Evolutionary conservation across 2,329 filamentous ascomycete genomes (phyloP).

Genomic region (Emydomyces testavorans): DNA sequence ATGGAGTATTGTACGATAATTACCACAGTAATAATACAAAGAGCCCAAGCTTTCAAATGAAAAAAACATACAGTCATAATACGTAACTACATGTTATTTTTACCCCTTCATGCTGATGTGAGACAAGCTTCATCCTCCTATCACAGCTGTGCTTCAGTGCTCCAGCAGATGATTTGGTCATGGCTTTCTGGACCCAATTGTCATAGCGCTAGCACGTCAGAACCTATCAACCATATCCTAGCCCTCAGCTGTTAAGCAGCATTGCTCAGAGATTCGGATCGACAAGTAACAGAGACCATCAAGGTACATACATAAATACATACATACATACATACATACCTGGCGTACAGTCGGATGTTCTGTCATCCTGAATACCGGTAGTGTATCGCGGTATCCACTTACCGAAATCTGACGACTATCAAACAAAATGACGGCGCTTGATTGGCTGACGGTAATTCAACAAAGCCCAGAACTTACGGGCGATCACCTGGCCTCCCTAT

Average conservation of each 20-base stretch:
- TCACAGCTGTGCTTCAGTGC: not conserved
- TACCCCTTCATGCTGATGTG: not conserved
- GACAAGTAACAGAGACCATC: too few species aligned
- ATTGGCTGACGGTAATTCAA: constrained; percentile 4
- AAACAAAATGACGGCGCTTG: not conserved
- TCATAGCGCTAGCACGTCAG: too few species aligned
- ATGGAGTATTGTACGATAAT: too few species aligned
- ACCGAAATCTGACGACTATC: not conserved
- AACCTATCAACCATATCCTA: too few species aligned
- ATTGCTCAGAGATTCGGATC: too few species aligned
- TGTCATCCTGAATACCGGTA: constrained; percentile 1
- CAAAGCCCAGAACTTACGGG: constrained; percentile 4
- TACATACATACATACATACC: not conserved
- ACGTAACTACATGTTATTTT: too few species aligned
- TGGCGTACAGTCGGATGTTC: not conserved
- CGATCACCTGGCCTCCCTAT: constrained; percentile 6
- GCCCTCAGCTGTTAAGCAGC: too few species aligned
- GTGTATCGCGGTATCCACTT: not conserved
- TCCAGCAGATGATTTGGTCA: not conserved
- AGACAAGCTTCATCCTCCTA: constrained; percentile 6
- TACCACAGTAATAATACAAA: too few species aligned
- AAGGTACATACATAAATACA: too few species aligned
- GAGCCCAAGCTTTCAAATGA: too few species aligned
- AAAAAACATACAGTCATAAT: too few species aligned
- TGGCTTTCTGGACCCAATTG: too few species aligned